Evolutionary conservation across 2,329 filamentous ascomycete genomes (phyloP), one percentile per base, ranked within the genome.

Genomic region (Nothophaeocryptopus gaeumannii): DNA sequence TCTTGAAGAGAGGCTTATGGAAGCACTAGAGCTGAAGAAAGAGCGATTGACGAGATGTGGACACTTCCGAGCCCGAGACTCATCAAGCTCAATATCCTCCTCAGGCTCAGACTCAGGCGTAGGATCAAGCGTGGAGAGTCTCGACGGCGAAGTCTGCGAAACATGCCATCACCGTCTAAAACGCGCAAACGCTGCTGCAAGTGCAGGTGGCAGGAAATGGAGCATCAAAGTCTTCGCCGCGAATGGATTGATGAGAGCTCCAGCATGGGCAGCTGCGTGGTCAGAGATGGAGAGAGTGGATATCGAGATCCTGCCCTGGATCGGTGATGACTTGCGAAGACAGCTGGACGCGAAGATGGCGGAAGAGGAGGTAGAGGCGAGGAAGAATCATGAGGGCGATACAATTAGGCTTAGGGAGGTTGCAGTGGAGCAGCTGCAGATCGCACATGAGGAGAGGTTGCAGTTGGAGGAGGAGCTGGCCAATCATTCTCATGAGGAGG

Each of bases 211-310:
- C 49, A 81, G 79, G 60, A 76, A 83, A 41, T 93, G 89, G 76
- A 80, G 84, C 29, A 79, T 97, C 67, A 93, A 90, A 65, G 85
- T 97, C 1, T 99, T 92, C 64, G 93, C 93, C 1, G 92, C 90
- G 45, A 99, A 97, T 68, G 93, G 93, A 0, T 74, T 97, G 40
- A 95, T 99, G 89, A 82, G 84, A 51, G 85, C 89, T 5, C 89
- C 89, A 0, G 92, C 93, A 0, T 99, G 93, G 93, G 82, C 82
- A 4, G 91, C 91, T 2, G 92, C 89, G 51, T 99, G 92, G 92
- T 87, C 83, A 60, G 92, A 97, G 70, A 99, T 99, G 93, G 93
- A 99, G 72, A 82, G 92, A n/a, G 89, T 97, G 0, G 93, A 99
- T 64, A 88, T 95, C 1, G 92, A 97, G 69, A 82, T 99, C 45